These are phyloP conservation scores for Oemleria cerasiformis DNA, from an alignment of 306 rosid species.

Conservation along the genomic window DNA sequence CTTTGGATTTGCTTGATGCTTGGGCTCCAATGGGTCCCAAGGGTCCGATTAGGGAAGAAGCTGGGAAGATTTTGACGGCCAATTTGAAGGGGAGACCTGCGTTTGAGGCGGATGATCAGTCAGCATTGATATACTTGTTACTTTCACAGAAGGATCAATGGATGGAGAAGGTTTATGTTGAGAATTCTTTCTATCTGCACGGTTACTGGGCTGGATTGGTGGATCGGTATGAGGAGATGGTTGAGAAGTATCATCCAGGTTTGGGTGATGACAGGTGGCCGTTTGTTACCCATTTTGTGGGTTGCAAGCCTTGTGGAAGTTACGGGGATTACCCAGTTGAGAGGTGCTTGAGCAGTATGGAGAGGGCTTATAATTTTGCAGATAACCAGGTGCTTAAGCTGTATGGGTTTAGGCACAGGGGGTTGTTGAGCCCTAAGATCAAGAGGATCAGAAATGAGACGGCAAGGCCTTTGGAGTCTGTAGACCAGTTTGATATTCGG, in stretches of 20 bases:
- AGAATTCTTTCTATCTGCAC: conserved; percentile 88
- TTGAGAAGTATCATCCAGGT: conserved; percentile 93
- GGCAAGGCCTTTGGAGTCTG: conserved; percentile 65
- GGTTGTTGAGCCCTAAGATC: conserved; percentile 89
- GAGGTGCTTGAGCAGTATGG: conserved; percentile 92
- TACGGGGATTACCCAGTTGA: conserved; percentile 97
- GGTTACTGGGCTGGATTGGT: conserved; percentile 99
- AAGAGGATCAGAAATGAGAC: conserved; percentile 92
- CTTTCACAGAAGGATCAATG: conserved; percentile 78
- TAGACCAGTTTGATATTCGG: conserved; percentile 77
- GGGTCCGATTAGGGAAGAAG: conserved; percentile 78
- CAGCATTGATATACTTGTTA: conserved; percentile 84
- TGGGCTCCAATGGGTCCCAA: conserved; percentile 99
- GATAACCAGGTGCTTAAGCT: conserved; percentile 90
- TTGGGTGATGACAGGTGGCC: conserved; percentile 99
- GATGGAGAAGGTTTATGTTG: conserved; percentile 91
- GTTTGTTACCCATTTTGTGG: conserved; percentile 94
- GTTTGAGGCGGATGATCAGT: conserved; percentile 96
- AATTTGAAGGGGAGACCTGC: conserved; percentile 93
- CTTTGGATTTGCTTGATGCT: conserved; percentile 89
- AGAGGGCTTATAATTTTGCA: conserved; percentile 95
- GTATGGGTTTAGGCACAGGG: conserved; percentile 88
- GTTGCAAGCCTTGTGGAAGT: conserved; percentile 99
- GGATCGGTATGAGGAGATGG: conserved; percentile 94
- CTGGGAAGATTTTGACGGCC: conserved; percentile 81